Base-by-base conservation (phyloP, 2,329 filamentous ascomycete species). In the Claviceps quebecensis region DNA sequence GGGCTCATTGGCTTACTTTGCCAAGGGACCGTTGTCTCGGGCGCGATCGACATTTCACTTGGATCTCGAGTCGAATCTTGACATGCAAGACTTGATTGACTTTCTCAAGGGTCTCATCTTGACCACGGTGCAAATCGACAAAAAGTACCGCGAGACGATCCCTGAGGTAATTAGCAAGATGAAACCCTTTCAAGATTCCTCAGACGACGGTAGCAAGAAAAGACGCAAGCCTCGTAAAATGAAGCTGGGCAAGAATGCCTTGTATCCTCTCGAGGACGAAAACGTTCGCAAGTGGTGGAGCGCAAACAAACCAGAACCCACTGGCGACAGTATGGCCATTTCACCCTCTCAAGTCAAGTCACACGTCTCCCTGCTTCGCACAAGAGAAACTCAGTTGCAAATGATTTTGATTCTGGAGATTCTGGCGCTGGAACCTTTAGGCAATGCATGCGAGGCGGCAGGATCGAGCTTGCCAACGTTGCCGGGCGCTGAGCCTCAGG, bases 1-100 rank as follows among this genome's bases (percentile, higher is more conserved):
- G 75, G 86, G 84, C 37, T 87, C 86, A 3, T 69, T 91, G 52
- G 86, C 86, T 53, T 93, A 90, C 65, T 90, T 91, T 65, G 83
- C 83, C 19, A 93, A 93, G 69, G 87, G 86, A 0, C 85, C 87
- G 1, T 69, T 93, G 19, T 87, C 86, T 45, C 77, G 86, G 58
- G 83, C 85, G 45, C 78, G 86, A 53, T 84, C 83, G 46, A 77
- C 81, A 14, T 87, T 87, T 56, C 78, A 82, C 52, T 67, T 80
- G 14, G 76, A 81, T 54, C 76, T 77, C 49, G 78, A 83, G 61
- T 70, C 75, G 6, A 77, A 73, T 22, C 67, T 83, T 19, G 73
- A 81, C 41, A 79, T 83, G 65, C 68, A 70, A 23, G 78, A 87
- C 48, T 69, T 90, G 17, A 72, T 85, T 8, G 70, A 75, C 0